Base-by-base conservation (phyloP, 495 filamentous ascomycete genomes). In the Penicillium riverlandense region DNA sequence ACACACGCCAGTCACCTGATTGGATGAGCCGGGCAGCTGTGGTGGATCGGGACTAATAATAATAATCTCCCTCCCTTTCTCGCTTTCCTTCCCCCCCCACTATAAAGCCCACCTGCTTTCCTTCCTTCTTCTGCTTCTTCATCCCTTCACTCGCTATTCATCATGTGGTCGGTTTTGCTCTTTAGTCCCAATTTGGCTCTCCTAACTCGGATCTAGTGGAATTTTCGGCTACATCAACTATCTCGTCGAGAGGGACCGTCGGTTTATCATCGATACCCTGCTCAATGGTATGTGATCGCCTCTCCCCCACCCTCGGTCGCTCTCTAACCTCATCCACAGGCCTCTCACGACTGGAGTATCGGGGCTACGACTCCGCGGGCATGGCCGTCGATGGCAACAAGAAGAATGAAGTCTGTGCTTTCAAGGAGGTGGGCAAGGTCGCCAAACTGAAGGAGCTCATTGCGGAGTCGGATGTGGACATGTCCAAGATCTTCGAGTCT, bases 341-440 rank as follows among this genome's bases (percentile, higher is more conserved):
- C 54, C 83, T 94, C 44, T 79, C 82, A 29, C 80, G 88, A 58
- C 82, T 96, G 52, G 90, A 96, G 68, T 96, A 96, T 69, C 86
- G 90, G 61, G 90, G 90, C 43, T 97, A 98, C 65, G 92, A 98
- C 66, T 96, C 91, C 47, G 94, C 92, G 47, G 92, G 92, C 66
- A 74, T 98, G 47, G 92, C 90, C 52, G 77, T 98, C 46, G 94
- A 98, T 68, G 92, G 94, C 47, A 85, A 97, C 80, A 96, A 95
- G 78, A 95, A 95, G 76, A 90, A 95, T 49, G 88, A 96, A 73
- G 90, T 98, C 49, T 80, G 86, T 55, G 90, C 94, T 22, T 97
- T 88, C 79, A 98, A 98, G 75, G 94, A 97, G 70, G 92, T 98
- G 31, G 92, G 92, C 71, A 98, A 98, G 79, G 92, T 98, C 41